These are phyloP conservation scores for Grigorovia transvaalensis DNA, from an alignment of 805 yeast species.

Conservation along the genomic window DNA sequence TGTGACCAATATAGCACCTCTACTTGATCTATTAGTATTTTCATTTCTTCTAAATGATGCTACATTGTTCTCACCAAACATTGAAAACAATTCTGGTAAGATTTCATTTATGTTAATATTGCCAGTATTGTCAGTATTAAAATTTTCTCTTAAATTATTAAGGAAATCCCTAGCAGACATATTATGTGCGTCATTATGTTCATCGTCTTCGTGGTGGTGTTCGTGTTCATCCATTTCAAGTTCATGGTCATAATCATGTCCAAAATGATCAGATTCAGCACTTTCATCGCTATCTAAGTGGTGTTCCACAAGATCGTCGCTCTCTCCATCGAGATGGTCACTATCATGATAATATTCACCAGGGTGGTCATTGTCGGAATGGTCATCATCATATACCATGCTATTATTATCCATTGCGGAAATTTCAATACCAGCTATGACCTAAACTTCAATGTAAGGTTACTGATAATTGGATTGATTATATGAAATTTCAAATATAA, in stretches of 20 bases:
- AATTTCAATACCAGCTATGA: slow-evolving; percentile 33
- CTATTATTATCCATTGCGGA: slow-evolving; percentile 52
- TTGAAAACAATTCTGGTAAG: slow-evolving; percentile 32
- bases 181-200: slow-evolving; percentile 10
- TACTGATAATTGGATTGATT: neutral
- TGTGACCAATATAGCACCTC: slow-evolving; percentile 19
- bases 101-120: slow-evolving; percentile 26
- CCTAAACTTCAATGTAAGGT: too few species aligned
- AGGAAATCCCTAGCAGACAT: slow-evolving; percentile 22
- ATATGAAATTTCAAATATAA: neutral
- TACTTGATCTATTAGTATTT: slow-evolving; percentile 8
- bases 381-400: slow-evolving; percentile 69
- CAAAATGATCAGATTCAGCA: neutral
- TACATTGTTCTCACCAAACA: slow-evolving; percentile 22
- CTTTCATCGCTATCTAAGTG: neutral
- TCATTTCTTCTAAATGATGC: slow-evolving; percentile 4
- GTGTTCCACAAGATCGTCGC: neutral
- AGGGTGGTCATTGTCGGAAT: neutral
- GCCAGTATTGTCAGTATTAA: slow-evolving; percentile 5
- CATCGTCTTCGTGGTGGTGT: slow-evolving; percentile 1
- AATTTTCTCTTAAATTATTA: slow-evolving; percentile 10
- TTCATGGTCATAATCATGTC: neutral
- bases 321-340: slow-evolving; percentile 13
- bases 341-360: slow-evolving; percentile 1
- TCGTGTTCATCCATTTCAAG: slow-evolving; percentile 1